Base-by-base conservation (phyloP, 2,329 filamentous ascomycete species). In the Colletotrichum scovillei region DNA sequence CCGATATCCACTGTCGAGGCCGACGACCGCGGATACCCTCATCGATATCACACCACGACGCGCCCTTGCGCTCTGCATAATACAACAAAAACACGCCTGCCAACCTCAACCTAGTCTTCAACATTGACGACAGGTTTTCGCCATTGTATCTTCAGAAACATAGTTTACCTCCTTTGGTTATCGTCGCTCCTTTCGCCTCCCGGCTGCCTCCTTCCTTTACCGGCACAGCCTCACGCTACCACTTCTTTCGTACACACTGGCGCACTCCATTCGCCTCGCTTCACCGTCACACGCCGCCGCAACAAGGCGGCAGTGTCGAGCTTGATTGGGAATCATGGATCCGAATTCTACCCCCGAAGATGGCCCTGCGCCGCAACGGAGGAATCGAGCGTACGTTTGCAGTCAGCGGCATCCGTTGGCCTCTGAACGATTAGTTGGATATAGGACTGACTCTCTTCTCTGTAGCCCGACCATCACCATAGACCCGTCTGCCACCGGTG, bases 401-500 rank as follows among this genome's bases (percentile, higher is more conserved):
- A 52, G 2, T 14, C 30, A 11, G 42, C 28, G n/a, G 24, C 64
- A 46, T 35, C 9, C 46, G 38, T 28, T 30, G 60, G 26, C 42
- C 52, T 49, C 53, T 38, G 35, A 64, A 5, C 12, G 14, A 19
- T 32, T 42, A 46, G 56, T 56, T 24, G 57, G 38, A n/a, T 60
- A 26, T 32, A 28, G 46, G 60, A 72, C 74, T 76, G 69, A 77
- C 72, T 64, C 65, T 53, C 28, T 57, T 1, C 32, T 53, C 11
- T 32, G 7, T 14, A 89, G 87, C 55, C 88, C 87, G 46, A 88
- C 87, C 66, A 89, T 89, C 72, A 89, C 86, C 64, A 89, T 89
- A 66, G 87, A 89, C 75, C 88, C 87, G 14, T 85, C 87, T 9
- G 85, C 83, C 55, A 64, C 66, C 72, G 80, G 81, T 73, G 80